phyloP scores from a whole-genome alignment of 1,284 basidiomycete species.

The Phylloporus sp. region DNA sequence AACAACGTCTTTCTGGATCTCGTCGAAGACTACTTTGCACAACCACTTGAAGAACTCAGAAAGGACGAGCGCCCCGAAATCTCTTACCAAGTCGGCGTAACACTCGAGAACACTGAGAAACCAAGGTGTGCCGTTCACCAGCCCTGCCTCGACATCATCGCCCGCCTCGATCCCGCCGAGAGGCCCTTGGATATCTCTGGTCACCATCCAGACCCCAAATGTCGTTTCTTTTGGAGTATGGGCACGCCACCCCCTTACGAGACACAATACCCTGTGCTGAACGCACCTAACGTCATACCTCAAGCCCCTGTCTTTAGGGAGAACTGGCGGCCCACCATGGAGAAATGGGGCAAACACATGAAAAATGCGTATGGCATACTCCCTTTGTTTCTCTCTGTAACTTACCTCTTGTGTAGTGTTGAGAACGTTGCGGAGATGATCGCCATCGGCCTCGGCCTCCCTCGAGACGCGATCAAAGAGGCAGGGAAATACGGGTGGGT shows the following conservation, averaged over 20 bases:
- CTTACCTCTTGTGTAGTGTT: conserved; percentile 52
- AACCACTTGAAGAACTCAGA: conserved; percentile 66
- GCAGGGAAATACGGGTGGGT: conserved; percentile 84
- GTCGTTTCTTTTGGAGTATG: conserved; percentile 94
- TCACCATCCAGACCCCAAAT: conserved; percentile 89
- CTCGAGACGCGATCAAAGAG: conserved; percentile 70
- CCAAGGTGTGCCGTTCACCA: conserved; percentile 85
- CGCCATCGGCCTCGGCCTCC: conserved; percentile 80
- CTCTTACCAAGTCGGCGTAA: conserved; percentile 83
- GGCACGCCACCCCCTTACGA: conserved; percentile 76
- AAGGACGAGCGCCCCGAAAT: conserved; percentile 84
- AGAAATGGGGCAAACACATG: conserved; percentile 87
- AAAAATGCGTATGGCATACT: conserved; percentile 75
- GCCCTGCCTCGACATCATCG: conserved; percentile 76
- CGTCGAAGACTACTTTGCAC: conserved; percentile 88
- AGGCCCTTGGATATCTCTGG: conserved; percentile 82
- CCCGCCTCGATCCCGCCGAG: conserved; percentile 74
- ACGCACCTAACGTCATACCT: conserved; percentile 84
- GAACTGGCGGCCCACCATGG: conserved; percentile 58
- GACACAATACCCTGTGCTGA: conserved; percentile 77
- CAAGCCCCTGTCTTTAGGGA: conserved; percentile 44
- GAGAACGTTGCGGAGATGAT: conserved; percentile 84
- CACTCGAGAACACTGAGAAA: conserved; percentile 92
- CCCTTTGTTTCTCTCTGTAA: neutral
- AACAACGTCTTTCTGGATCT: conserved; percentile 84